phyloP scores from a whole-genome alignment of 2,329 filamentous ascomycete genomes.

The Xylaria sp. region DNA sequence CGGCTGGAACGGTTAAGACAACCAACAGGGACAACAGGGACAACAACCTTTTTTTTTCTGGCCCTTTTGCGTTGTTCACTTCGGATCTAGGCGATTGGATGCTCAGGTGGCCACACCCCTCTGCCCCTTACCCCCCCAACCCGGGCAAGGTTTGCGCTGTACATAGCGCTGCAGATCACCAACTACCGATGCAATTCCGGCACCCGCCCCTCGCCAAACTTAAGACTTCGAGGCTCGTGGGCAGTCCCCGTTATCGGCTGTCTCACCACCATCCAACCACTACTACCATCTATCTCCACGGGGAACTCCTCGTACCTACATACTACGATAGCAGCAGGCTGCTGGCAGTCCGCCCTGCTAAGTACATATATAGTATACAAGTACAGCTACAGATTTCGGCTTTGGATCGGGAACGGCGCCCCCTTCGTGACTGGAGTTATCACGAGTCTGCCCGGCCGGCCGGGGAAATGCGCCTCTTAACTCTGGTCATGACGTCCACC shows the following conservation, averaged over 20 bases:
- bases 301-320: neutral
- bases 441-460: neutral
- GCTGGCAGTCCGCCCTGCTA: neutral
- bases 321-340: no score
- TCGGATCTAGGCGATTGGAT: neutral
- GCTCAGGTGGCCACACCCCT: neutral
- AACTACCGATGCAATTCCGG: conserved; percentile 28
- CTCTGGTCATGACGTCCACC: neutral
- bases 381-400: no score
- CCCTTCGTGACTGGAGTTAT: neutral
- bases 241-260: conserved; percentile 23
- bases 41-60: neutral
- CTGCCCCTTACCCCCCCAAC: no score
- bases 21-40: neutral
- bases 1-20: no score
- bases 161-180: conserved; percentile 20
- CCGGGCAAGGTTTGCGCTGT: neutral
- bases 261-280: conserved; percentile 2
- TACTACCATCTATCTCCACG: no score
- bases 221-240: conserved; percentile 8
- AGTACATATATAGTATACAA: neutral
- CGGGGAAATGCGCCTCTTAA: neutral
- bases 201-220: conserved; percentile 5
- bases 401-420: neutral
- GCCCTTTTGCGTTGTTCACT: neutral